These are phyloP conservation scores for Cyclocybe aegerita DNA, from an alignment of 768 basidiomycete species.

Conservation along the genomic window DNA sequence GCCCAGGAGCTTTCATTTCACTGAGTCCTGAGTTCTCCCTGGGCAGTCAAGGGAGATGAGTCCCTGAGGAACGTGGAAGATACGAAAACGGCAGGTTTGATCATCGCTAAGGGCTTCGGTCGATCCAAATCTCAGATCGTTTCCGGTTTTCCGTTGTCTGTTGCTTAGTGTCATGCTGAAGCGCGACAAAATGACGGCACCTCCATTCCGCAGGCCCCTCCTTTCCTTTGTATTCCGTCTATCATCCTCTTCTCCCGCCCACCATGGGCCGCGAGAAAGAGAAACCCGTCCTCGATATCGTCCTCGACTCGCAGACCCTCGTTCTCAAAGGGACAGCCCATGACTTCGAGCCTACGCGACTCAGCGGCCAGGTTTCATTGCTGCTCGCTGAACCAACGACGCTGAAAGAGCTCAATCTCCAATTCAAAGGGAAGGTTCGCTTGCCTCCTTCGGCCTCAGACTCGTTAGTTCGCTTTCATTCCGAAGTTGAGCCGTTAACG, in stretches of 20 bases:
- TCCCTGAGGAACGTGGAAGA: no score
- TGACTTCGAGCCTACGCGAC: slow-evolving; percentile 79
- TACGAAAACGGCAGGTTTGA: no score
- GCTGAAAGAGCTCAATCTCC: slow-evolving; percentile 80
- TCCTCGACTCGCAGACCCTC: slow-evolving; percentile 69
- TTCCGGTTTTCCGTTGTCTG: no score
- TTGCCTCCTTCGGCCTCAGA: slow-evolving; percentile 60
- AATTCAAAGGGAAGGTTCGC: slow-evolving; percentile 80
- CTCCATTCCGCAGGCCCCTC: no score
- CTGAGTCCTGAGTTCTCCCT: no score
- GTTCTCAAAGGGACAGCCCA: slow-evolving; percentile 76
- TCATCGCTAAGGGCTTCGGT: no score
- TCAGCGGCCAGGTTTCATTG: slow-evolving; percentile 81
- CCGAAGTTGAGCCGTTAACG: slow-evolving; percentile 4
- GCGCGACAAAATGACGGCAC: no score
- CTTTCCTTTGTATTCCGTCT: neutral
- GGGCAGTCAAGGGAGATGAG: no score
- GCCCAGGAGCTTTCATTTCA: no score
- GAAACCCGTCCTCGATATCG: slow-evolving; percentile 67
- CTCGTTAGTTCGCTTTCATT: slow-evolving; percentile 44
- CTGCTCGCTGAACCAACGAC: slow-evolving; percentile 80
- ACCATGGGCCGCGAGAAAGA: slow-evolving; percentile 48
- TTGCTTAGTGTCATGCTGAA: no score
- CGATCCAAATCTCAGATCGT: no score
- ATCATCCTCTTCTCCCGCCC: slow-evolving; percentile 9